Percentiles rank a stretch among this genome's conserved stretches.
These are phyloP conservation scores for Aspergillus sclerotiicarbonarius DNA, from an alignment of 495 filamentous ascomycete genomes.

Conservation along the genomic window DNA sequence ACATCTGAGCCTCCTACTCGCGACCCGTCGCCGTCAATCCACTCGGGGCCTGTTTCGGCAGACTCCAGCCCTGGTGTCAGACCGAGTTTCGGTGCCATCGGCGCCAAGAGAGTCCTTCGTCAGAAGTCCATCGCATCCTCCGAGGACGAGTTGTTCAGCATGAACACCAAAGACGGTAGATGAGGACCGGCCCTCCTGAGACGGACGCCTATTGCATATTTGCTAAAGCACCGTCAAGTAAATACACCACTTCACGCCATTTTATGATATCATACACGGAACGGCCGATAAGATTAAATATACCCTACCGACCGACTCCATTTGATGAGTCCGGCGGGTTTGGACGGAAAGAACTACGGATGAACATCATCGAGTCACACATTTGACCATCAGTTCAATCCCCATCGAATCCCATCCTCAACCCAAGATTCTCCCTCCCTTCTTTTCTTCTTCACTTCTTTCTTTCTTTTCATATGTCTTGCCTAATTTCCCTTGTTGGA, in stretches of 20 bases:
- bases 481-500: neutral
- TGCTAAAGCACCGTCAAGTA: neutral
- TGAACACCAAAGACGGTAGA: conserved; percentile 5
- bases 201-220: neutral
- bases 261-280: neutral
- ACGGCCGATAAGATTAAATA: conserved; percentile 2
- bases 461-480: conserved; percentile 2
- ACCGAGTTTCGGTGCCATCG: conserved; percentile 14
- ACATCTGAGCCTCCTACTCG: conserved; percentile 22
- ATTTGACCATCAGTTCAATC: too few relatives aligned
- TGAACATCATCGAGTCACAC: neutral
- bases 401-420: too few relatives aligned
- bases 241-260: neutral
- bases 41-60: conserved; percentile 12
- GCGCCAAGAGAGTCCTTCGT: conserved; percentile 12
- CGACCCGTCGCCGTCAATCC: conserved; percentile 19
- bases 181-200: neutral
- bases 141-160: conserved; percentile 19
- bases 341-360: too few relatives aligned
- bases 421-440: conserved; percentile 4
- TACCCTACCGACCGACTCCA: neutral
- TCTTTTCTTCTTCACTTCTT: conserved; percentile 9
- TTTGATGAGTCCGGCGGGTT: neutral
- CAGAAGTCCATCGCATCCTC: conserved; percentile 19
- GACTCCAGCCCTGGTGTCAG: conserved; percentile 14